phyloP scores from a whole-genome alignment of 352 stramenopile species.

The Pseudoperonospora humuli region DNA sequence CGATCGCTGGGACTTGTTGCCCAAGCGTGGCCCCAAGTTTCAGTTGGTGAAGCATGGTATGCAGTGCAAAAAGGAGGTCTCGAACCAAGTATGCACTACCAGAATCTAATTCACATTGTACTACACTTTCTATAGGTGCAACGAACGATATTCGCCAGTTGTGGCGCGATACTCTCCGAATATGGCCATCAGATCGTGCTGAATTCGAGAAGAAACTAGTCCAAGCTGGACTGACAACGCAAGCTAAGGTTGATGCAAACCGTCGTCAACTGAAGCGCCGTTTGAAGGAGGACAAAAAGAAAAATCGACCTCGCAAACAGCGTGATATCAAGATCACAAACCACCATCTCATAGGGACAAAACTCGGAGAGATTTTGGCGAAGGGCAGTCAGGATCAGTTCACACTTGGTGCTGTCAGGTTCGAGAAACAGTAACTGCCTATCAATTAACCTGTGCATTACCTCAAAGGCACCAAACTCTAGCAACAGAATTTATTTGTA shows the following conservation, averaged over 20 bases:
- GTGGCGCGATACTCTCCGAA: constrained; percentile 67
- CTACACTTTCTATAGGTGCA: constrained; percentile 33
- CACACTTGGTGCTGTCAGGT: constrained; percentile 74
- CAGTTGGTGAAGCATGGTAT: constrained; percentile 72
- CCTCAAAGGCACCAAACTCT: not conserved
- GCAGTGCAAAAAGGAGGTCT: not conserved
- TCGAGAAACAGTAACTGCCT: constrained; percentile 53
- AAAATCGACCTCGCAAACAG: constrained; percentile 69
- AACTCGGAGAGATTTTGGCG: constrained; percentile 74
- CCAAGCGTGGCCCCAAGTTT: constrained; percentile 66
- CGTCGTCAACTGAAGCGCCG: constrained; percentile 71
- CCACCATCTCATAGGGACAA: constrained; percentile 81
- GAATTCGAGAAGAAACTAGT: constrained; percentile 78
- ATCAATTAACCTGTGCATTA: not conserved
- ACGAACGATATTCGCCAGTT: constrained; percentile 81
- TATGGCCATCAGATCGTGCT: constrained; percentile 63
- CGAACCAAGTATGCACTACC: not conserved
- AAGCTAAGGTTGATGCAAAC: constrained; percentile 76
- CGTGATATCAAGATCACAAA: constrained; percentile 87
- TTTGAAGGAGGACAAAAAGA: constrained; percentile 80
- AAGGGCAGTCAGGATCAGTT: constrained; percentile 74
- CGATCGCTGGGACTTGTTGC: constrained; percentile 67
- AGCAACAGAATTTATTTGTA: constrained; percentile 12
- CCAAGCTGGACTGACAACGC: constrained; percentile 70
- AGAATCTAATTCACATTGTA: constrained; percentile 5